A percentile compares a stretch with the other conserved stretches of the same genome.
phyloP scores from a whole-genome alignment of 768 basidiomycete species.

The Amanita rimosa region DNA sequence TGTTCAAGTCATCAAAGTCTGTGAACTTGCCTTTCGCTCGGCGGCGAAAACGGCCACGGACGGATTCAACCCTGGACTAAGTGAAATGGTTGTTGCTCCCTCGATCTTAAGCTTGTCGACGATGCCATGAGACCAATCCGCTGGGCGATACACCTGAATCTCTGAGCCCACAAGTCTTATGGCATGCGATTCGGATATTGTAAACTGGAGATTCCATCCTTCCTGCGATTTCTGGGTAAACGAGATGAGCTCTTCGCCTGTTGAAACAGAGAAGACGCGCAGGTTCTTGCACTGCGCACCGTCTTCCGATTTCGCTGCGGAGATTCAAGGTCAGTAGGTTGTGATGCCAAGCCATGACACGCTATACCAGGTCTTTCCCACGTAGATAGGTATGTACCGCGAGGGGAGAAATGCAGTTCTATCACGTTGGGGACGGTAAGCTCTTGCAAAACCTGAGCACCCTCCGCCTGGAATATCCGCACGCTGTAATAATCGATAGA shows the following conservation, averaged over 20 bases:
- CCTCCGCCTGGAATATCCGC: constrained; percentile 66
- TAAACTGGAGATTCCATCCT: constrained; percentile 87
- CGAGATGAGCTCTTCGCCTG: constrained; percentile 76
- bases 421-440: constrained; percentile 64
- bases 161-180: constrained; percentile 71
- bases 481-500: constrained; percentile 32
- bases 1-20: neutral
- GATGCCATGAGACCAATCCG: constrained; percentile 70
- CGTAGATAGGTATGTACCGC: constrained; percentile 86
- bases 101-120: constrained; percentile 78
- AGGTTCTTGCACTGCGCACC: constrained; percentile 90
- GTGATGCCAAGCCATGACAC: neutral
- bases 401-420: constrained; percentile 87
- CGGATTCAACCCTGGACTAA: constrained; percentile 81
- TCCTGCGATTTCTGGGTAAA: constrained; percentile 90
- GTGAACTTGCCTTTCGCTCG: constrained; percentile 74
- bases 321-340: neutral
- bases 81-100: constrained; percentile 61
- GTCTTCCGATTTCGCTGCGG: constrained; percentile 73
- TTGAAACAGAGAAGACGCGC: constrained; percentile 76
- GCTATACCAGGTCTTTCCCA: constrained; percentile 81
- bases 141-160: constrained; percentile 74
- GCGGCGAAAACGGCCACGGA: constrained; percentile 86
- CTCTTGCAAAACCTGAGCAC: constrained; percentile 63
- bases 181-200: constrained; percentile 80